Conservation (phyloP, 2,329 filamentous ascomycete species). For the Fusarium caatingaense region DNA sequence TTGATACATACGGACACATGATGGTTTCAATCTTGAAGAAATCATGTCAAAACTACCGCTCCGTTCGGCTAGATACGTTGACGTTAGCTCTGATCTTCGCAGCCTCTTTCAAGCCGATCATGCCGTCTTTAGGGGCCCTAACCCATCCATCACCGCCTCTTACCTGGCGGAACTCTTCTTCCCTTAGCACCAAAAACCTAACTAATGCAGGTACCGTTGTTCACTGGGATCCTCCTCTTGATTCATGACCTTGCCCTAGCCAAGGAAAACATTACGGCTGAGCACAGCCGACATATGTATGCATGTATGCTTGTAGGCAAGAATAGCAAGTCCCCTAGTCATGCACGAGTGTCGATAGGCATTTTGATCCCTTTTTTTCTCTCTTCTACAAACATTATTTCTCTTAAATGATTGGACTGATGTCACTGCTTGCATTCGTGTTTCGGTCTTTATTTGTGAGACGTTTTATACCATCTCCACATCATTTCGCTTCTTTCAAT, state of each 20-base stretch:
- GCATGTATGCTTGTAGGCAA: neutral
- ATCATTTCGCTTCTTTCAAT: constrained; percentile 39
- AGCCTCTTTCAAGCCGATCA: constrained; percentile 11
- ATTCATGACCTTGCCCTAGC: constrained; percentile 30
- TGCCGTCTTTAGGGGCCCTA: constrained; percentile 7
- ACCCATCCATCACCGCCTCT: constrained; percentile 10
- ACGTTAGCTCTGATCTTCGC: constrained; percentile 22
- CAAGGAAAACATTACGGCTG: constrained; percentile 14
- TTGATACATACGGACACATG: neutral
- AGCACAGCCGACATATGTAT: neutral
- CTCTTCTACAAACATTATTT: constrained; percentile 5
- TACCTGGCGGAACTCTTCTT: constrained; percentile 11
- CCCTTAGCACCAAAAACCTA: constrained; percentile 10
- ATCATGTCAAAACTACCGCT: neutral
- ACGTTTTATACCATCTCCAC: constrained; percentile 31
- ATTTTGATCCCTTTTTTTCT: constrained; percentile 7
- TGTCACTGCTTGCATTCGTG: constrained; percentile 21
- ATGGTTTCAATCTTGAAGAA: neutral
- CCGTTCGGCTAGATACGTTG: constrained; percentile 19
- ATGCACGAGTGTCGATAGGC: constrained; percentile 33
- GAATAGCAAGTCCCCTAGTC: constrained; percentile 19
- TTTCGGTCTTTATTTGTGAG: constrained; percentile 17
- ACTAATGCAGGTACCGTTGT: constrained; percentile 40
- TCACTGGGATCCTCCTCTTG: constrained; percentile 15
- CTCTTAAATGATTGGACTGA: neutral